Evolutionary conservation across 2,329 filamentous ascomycete genomes (phyloP).

Genomic region (Clonostachys rhizophaga): DNA sequence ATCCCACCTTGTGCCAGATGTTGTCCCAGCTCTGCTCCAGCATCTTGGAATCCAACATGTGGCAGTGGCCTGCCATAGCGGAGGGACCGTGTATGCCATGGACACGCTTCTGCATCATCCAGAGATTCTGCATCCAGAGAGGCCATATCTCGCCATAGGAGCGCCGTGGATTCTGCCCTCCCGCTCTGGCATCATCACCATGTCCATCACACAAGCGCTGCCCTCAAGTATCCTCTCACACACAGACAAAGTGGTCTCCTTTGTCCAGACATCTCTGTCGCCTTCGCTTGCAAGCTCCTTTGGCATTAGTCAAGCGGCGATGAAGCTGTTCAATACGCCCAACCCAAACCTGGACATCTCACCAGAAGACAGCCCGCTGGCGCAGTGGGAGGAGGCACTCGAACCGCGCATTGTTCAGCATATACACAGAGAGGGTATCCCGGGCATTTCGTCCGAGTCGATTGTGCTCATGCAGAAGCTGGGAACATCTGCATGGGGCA

Average conservation of each 20-base stretch:
- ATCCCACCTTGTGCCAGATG: too few relatives aligned
- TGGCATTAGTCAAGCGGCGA: not conserved
- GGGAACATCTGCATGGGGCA: slow-evolving; percentile 12
- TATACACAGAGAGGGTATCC: slow-evolving; percentile 13
- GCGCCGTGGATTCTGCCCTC: slow-evolving; percentile 21
- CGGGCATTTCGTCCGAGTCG: slow-evolving; percentile 17
- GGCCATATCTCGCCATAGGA: slow-evolving; percentile 16
- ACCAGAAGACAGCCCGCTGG: slow-evolving; percentile 3
- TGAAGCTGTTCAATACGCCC: slow-evolving; percentile 1
- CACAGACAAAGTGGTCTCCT: not conserved
- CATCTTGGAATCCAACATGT: slow-evolving; percentile 23
- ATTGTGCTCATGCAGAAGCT: slow-evolving; percentile 17
- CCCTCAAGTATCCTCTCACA: slow-evolving; percentile 1
- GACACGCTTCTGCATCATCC: slow-evolving; percentile 20
- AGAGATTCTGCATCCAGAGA: slow-evolving; percentile 13
- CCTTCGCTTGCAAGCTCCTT: not conserved
- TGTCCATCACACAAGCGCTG: slow-evolving; percentile 11
- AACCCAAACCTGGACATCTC: not conserved
- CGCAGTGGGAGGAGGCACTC: slow-evolving; percentile 11
- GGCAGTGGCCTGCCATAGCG: slow-evolving; percentile 18
- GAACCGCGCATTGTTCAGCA: slow-evolving; percentile 8
- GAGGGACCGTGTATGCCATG: slow-evolving; percentile 20
- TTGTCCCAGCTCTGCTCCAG: slow-evolving; percentile 18
- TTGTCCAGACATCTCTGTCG: not conserved
- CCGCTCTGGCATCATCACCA: slow-evolving; percentile 11